Evolutionary conservation across 225 moss, liverwort and hornwort genomes (phyloP).

Genomic region (Marchantia paleacea): DNA sequence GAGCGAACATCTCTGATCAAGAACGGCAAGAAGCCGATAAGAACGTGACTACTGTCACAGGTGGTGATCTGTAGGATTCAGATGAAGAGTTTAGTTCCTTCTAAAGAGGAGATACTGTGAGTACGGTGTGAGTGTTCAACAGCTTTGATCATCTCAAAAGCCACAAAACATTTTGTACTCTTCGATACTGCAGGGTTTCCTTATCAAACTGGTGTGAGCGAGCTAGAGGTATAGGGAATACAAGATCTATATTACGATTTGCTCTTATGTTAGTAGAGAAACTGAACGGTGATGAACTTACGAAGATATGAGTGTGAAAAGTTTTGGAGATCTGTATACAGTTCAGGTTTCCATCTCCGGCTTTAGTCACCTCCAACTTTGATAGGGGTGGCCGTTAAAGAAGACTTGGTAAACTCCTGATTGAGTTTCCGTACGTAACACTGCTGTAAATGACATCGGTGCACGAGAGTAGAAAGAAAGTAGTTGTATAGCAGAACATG

Average conservation of each 20-base stretch:
- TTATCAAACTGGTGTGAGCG: neutral
- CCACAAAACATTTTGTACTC: neutral
- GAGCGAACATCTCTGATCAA: neutral
- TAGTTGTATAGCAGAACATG: neutral
- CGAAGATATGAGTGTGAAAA: neutral
- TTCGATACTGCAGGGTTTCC: neutral
- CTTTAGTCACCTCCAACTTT: neutral
- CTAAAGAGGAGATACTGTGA: slow-evolving; percentile 3
- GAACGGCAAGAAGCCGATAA: neutral
- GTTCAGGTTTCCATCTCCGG: neutral
- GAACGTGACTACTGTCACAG: neutral
- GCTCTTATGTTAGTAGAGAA: neutral
- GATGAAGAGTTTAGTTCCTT: neutral
- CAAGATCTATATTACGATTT: neutral
- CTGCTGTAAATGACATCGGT: neutral
- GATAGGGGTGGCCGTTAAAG: neutral
- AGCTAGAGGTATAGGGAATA: neutral
- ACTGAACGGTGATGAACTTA: neutral
- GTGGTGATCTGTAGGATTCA: neutral
- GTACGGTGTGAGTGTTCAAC: neutral
- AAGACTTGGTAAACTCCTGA: neutral
- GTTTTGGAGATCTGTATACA: neutral
- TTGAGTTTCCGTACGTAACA: slow-evolving; percentile 1
- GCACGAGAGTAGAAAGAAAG: neutral
- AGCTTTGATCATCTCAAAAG: neutral